Percentiles rank a stretch among this genome's conserved stretches.
Evolutionary conservation across 345 rosid genomes (phyloP).

Genomic region (Limnanthes douglasii): DNA sequence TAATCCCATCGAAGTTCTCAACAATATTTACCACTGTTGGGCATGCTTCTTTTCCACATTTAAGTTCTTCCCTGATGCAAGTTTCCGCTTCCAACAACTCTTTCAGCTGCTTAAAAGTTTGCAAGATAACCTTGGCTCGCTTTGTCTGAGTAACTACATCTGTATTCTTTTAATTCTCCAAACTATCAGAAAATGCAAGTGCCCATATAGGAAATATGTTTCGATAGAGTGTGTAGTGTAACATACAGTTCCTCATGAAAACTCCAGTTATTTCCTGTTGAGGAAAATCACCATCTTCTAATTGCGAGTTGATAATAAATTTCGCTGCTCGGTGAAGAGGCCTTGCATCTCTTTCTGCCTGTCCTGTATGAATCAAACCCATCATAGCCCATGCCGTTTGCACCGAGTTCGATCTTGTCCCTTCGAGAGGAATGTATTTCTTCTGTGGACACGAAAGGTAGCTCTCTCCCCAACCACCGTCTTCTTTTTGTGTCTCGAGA

Average conservation of each 20-base stretch:
- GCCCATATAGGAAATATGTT: constrained; percentile 59
- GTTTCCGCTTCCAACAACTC: too few relatives aligned
- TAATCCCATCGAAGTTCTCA: too few relatives aligned
- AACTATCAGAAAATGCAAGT: too few relatives aligned
- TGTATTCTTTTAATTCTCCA: too few relatives aligned
- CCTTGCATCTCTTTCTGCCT: constrained; percentile 12
- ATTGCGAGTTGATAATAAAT: constrained; percentile 23
- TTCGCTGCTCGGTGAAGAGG: constrained; percentile 29
- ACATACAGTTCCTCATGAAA: constrained; percentile 46
- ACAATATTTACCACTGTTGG: too few relatives aligned
- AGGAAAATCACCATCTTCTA: constrained; percentile 28
- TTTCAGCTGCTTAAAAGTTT: too few relatives aligned
- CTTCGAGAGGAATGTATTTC: constrained; percentile 23
- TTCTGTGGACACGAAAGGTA: constrained; percentile 35
- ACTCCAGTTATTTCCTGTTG: constrained; percentile 53
- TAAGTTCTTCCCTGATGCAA: too few relatives aligned
- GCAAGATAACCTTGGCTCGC: too few relatives aligned
- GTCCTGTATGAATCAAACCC: constrained; percentile 17
- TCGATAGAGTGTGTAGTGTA: constrained; percentile 52
- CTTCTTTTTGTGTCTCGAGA: constrained; percentile 19
- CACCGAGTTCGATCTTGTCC: constrained; percentile 29
- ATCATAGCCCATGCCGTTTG: constrained; percentile 42
- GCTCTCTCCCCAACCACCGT: constrained; percentile 63
- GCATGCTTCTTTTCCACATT: too few relatives aligned
- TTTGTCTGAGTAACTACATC: too few relatives aligned